Base-by-base conservation (phyloP, 345 rosid species). In the Jatropha curcas region DNA sequence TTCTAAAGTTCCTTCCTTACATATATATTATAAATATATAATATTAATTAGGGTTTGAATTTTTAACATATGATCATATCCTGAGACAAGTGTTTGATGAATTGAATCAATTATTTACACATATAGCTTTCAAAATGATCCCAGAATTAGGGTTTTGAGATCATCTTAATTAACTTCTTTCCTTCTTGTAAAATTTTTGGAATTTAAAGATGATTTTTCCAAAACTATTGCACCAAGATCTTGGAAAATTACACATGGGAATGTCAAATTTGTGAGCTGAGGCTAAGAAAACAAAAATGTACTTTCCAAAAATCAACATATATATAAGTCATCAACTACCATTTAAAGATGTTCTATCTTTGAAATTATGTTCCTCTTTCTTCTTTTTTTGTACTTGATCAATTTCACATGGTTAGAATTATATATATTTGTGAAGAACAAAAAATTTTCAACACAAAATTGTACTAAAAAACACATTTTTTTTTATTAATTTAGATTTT, bases 281-380 rank as follows among this genome's bases (percentile, higher is more conserved):
- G 16, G 8, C 0, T 7, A 45, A 7, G 27, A 65, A 27, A 7
- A 27, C 8, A 34, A 51, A n/a, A 46, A 24, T 25, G 17, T 48
- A 17, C 53, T n/a, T n/a, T n/a, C n/a, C 34, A 24, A 53, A 31
- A 16, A 34, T 31, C 33, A 7, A 50, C 4, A 20, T n/a, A n/a
- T n/a, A n/a, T n/a, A n/a, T 68, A 20, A 50, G 66, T 59, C 74
- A 59, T 60, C 66, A 71, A 45, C 74, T 43, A 59, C 74, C n/a
- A 20, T 43, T 28, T 7, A 45, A 12, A 70, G 41, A 27, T 41
- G n/a, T 37, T 8, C 19, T 41, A 20, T 10, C 27, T 43, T 71
- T 45, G 66, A 71, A 71, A 19, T 19, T 59, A 20, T 71, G 66
- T 31, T n/a, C n/a, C n/a, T n/a, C n/a, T n/a, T n/a, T n/a, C 8